These are phyloP conservation scores for Amylostereum chailletii DNA, from an alignment of 1,284 basidiomycete species.

Conservation along the genomic window DNA sequence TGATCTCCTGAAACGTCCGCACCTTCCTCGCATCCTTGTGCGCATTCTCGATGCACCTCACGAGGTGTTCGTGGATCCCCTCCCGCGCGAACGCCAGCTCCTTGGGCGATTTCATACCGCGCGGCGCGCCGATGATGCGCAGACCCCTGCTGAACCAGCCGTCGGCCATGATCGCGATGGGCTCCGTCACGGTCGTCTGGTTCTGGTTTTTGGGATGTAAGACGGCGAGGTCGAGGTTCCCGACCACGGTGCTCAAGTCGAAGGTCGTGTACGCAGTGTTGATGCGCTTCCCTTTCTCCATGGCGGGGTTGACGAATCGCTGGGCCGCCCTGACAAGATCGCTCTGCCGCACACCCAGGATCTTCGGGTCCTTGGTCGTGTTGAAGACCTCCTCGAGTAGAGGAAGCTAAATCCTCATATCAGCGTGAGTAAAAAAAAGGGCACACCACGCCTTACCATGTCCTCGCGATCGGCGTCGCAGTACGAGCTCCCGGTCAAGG, in stretches of 20 bases:
- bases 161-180: slow-evolving; percentile 39
- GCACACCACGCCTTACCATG: slow-evolving; percentile 7
- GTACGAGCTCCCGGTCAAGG: background rate
- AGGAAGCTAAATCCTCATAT: too few relatives aligned
- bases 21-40: background rate
- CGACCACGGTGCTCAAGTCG: slow-evolving; percentile 9
- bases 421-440: too few relatives aligned
- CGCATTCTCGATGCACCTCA: background rate
- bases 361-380: background rate
- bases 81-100: background rate
- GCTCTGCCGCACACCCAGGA: background rate
- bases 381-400: too few relatives aligned
- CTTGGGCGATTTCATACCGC: background rate
- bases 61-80: background rate
- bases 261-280: too few relatives aligned
- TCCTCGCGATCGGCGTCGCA: slow-evolving; percentile 6
- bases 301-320: background rate
- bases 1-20: background rate
- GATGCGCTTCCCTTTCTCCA: background rate
- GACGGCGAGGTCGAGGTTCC: slow-evolving; percentile 45
- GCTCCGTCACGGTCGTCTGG: slow-evolving; percentile 51
- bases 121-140: slow-evolving; percentile 33
- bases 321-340: too few relatives aligned
- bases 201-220: slow-evolving; percentile 46
- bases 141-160: slow-evolving; percentile 45